Evolutionary conservation across 1,284 basidiomycete genomes (phyloP), one percentile per base, ranked within the genome.

Genomic region (Ganoderma boninense): DNA sequence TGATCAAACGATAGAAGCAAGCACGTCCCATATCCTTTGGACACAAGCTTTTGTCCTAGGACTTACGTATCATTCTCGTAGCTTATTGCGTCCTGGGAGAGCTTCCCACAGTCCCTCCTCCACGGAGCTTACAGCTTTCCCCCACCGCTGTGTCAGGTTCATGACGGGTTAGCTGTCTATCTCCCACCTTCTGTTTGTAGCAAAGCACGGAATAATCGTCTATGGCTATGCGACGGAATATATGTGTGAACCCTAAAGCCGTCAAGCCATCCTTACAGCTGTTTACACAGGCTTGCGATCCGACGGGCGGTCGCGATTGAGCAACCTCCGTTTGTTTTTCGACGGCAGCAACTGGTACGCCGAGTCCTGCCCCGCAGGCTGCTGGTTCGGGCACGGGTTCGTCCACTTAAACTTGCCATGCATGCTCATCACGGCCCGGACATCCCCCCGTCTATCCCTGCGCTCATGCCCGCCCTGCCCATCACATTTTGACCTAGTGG

Each of bases 1-100:
- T 97, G 91, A 92, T 96, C 63, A 80, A 85, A 35, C 84, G 92
- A 62, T 96, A 97, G 83, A 93, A 92, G 80, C 90, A 96, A 86
- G 92, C 94, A 56, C 61, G 87, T 68, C 29, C n/a, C 38, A 14
- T 11, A 1, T 8, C 46, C 46, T 42, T 16, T 11, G 64, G 13
- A 43, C 54, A 16, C 63, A 20, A 38, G 4, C 29, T 29, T 20
- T 16, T n/a, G 20, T 16, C 60, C 40, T 16, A 29, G 5, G 13
- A 54, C 32, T 40, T 1, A 63, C 71, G 67, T 49, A 49, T 49
- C 23, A 23, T 40, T 40, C 62, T 23, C 29, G 23, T 60, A 94
- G 92, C 79, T 93, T 43, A 92, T 95, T 59, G 77, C 81, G 18
- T 82, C 85, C 23, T 93, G 92, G 91, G 93, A 94, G 80, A 85